Base-by-base conservation (phyloP, 2,329 filamentous ascomycete species). In the Penicillium digitatum region DNA sequence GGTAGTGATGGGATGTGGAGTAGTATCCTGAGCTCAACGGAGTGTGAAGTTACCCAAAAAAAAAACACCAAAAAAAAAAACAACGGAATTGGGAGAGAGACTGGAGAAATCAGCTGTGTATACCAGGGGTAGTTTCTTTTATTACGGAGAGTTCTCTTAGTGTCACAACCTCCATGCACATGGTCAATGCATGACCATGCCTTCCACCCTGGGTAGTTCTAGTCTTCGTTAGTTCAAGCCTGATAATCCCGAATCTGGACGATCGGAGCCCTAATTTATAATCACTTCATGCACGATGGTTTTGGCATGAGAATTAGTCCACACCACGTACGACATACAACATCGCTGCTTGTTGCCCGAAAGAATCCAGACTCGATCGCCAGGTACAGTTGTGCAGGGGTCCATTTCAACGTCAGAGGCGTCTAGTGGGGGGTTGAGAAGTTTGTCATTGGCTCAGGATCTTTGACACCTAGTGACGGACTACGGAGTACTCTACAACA, bases 391-490 rank as follows among this genome's bases (percentile, higher is more conserved):
- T 26, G 16, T 26, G 1, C 50, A 56, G 35, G 35, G 42, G 38
- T 27, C 45, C 31, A 18, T 37, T 22, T 47, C 55, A 27, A 63
- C 62, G 62, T 64, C 59, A 64, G 61, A 58, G 61, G 62, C 54
- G 57, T 48, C 27, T n/a, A 8, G 40, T 43, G 44, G 49, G 14
- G 44, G 11, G 14, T 24, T 39, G 7, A 20, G n/a, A 49, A 37
- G 32, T 32, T 9, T 24, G 10, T 22, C 14, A 54, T 54, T 51
- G 47, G 52, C 12, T 26, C 22, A 40, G 47, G 34, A 34, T 29
- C 34, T 26, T 27, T 39, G 11, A 29, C 24, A 31, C 47, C 5
- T 3, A 16, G 10, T 10, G 22, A 16, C n/a, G n/a, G 8, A 38
- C 20, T 27, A 16, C 24, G 24, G 24, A 26, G 24, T 27, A 27